Evolutionary conservation across 23 red algal species (phyloP).

Genomic region (Gracilaria vermiculophylla): DNA sequence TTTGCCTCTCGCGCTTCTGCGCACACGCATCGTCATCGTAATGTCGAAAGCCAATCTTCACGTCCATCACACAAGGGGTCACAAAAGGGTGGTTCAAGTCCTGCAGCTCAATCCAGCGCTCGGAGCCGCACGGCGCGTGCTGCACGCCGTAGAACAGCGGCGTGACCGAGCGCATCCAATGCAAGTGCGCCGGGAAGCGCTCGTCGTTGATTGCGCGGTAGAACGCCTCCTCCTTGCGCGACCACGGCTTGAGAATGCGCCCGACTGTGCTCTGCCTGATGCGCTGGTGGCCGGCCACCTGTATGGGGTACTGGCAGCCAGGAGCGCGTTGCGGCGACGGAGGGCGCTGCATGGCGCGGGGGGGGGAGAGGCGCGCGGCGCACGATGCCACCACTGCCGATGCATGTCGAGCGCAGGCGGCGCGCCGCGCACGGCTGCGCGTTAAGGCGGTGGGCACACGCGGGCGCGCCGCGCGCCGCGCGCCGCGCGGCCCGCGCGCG

Average conservation of each 20-base stretch:
- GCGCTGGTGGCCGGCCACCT: constrained; percentile 86
- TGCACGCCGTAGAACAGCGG: constrained; percentile 55
- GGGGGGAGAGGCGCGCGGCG: too few relatives aligned
- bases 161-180: constrained; percentile 57
- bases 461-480: background rate
- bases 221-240: constrained; percentile 71
- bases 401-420: too few relatives aligned
- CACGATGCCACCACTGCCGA: too few relatives aligned
- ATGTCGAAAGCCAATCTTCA: constrained; percentile 82
- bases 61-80: constrained; percentile 79
- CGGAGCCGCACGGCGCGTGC: background rate
- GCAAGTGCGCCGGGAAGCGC: constrained; percentile 3
- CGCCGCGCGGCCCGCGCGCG: background rate
- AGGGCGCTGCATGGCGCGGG: background rate
- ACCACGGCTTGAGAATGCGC: constrained; percentile 72
- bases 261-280: constrained; percentile 33
- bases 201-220: constrained; percentile 59
- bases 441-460: background rate
- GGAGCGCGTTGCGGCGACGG: background rate
- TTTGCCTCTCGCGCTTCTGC: constrained; percentile 70
- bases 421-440: too few relatives aligned
- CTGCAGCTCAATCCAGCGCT: constrained; percentile 33
- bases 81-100: constrained; percentile 68
- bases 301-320: constrained; percentile 60
- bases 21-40: constrained; percentile 89